Conservation (phyloP, 371 early-diverging fungal species). For the Rhizopus delemar region DNA sequence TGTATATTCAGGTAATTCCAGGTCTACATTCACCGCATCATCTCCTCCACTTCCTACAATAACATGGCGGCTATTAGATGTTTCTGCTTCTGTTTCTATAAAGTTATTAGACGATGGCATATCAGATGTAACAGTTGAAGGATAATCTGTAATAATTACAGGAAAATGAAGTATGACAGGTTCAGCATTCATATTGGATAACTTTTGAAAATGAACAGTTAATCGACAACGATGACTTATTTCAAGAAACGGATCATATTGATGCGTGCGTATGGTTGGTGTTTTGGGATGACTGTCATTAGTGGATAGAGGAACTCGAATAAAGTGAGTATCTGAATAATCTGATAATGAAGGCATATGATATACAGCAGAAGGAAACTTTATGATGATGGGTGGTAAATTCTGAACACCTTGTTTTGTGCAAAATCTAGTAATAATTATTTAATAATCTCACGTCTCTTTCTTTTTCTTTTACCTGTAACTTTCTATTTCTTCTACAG, state of each 20-base stretch:
- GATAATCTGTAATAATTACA: conserved; percentile 48
- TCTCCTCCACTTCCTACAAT: conserved; percentile 32
- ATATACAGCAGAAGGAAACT: conserved; percentile 38
- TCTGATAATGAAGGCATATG: conserved; percentile 40
- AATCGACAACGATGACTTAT: conserved; percentile 41
- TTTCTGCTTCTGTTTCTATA: neutral
- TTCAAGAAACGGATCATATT: conserved; percentile 46
- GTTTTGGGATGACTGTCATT: conserved; percentile 4
- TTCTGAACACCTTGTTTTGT: conserved; percentile 42
- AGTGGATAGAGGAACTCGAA: conserved; percentile 37
- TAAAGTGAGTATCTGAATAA: conserved; percentile 45
- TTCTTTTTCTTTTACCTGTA: conserved; percentile 32
- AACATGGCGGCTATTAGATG: neutral
- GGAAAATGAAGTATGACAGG: conserved; percentile 42
- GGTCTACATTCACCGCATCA: conserved; percentile 44
- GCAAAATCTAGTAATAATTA: conserved; percentile 27
- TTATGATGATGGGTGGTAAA: conserved; percentile 36
- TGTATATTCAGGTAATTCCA: conserved; percentile 54
- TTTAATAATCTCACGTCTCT: neutral
- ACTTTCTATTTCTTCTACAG: conserved; percentile 42
- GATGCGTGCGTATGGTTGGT: conserved; percentile 37
- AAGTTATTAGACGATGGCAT: conserved; percentile 7
- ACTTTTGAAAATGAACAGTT: conserved; percentile 35
- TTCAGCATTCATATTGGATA: conserved; percentile 9
- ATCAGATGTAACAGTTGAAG: conserved; percentile 19